Evolutionary conservation across 169 alveolate genomes (phyloP).

Genomic region (Cryptosporidium parvum): DNA sequence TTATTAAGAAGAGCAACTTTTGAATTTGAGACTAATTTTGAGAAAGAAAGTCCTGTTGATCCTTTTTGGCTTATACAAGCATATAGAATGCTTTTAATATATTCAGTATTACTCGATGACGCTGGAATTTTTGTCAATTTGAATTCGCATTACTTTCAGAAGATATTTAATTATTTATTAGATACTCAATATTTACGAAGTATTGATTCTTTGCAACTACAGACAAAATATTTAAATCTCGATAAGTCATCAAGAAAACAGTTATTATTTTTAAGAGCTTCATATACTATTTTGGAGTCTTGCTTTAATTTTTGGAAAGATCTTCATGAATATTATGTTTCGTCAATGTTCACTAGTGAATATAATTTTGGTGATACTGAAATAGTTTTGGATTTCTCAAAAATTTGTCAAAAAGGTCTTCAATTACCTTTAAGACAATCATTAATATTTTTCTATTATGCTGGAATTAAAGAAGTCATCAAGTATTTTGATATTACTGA

Average conservation of each 20-base stretch:
- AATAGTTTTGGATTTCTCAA: conserved; percentile 11
- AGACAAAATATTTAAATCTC: conserved; percentile 35
- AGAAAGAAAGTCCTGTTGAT: conserved; percentile 63
- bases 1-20: conserved; percentile 26
- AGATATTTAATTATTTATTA: conserved; percentile 19
- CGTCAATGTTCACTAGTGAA: conserved; percentile 3
- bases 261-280: conserved; percentile 62
- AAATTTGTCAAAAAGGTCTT: conserved; percentile 59
- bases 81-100: conserved; percentile 58
- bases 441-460: conserved; percentile 46
- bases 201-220: conserved; percentile 48
- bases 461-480: conserved; percentile 40
- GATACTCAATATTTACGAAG: conserved; percentile 28
- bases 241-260: conserved; percentile 54
- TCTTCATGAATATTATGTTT: conserved; percentile 13
- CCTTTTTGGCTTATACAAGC: conserved; percentile 73
- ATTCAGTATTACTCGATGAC: conserved; percentile 18
- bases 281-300: conserved; percentile 55
- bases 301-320: conserved; percentile 63
- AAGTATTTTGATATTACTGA: conserved; percentile 1
- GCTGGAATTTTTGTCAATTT: conserved; percentile 14
- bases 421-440: conserved; percentile 71
- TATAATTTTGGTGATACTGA: not conserved
- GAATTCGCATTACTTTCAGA: conserved; percentile 18
- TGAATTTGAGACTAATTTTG: conserved; percentile 55